Base-by-base conservation (phyloP, 331 rosid genomes). In the Pyrus hybrid region DNA sequence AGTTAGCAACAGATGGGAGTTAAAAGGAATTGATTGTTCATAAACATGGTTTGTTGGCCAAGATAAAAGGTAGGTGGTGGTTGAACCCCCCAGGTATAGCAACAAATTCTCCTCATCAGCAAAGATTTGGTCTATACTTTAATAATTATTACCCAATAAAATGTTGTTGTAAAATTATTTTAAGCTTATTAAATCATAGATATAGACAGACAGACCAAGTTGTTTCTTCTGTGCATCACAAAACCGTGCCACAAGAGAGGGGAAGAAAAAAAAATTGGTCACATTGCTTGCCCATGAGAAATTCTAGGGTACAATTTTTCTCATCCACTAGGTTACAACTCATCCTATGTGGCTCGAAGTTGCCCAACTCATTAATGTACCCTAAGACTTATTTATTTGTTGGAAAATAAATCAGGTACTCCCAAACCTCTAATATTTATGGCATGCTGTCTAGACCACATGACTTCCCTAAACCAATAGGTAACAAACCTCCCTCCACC, bases 31-130 rank as follows among this genome's bases (percentile, higher is more conserved):
- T 80, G 64, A 83, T 82, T 87, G 87, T 80, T 75, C 86, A 87
- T 85, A 69, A 82, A 83, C 79, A 76, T 72, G 81, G 77, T 85
- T 75, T 73, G 82, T 80, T 77, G 85, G 84, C 81, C 58, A 74
- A 79, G 78, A 83, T 51, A 33, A 73, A 80, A 75, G 82, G 85
- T 85, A 25, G 89, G 86, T 85, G 89, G 89, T 87, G 5, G 91
- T 87, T 87, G 84, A 87, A 87, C 91, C 83, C 57, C 80, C 81
- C 58, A 14, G 41, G 66, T 26, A 75, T 71, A 49, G 57, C 65
- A 79, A 29, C 87, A 83, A 75, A 28, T 72, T 77, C 61, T 60
- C 22, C 77, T 53, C 73, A 4, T 41, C 45, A 63, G 49, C 62
- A 75, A 80, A 76, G 49, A 25, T 12, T 60, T 63, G 64, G 80